These are phyloP conservation scores for Camelina hispida DNA, from an alignment of 345 rosid species.

Conservation along the genomic window DNA sequence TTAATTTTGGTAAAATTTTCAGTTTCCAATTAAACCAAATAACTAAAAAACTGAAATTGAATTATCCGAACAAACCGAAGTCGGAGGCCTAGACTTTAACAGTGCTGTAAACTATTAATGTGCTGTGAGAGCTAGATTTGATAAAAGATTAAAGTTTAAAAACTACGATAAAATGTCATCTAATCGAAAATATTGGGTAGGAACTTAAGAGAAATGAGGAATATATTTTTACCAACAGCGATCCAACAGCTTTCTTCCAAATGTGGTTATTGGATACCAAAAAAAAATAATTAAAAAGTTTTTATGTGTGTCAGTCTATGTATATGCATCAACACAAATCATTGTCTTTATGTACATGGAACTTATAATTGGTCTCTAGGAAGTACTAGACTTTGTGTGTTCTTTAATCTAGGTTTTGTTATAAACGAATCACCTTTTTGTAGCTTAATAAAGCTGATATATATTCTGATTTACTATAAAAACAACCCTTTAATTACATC, in stretches of 20 bases:
- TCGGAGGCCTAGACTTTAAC: no score
- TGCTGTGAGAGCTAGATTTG: no score
- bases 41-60: no score
- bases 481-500: neutral
- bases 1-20: no score
- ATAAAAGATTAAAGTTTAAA: no score
- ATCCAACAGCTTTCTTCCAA: constrained; percentile 26
- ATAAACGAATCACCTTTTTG: neutral
- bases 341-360: neutral
- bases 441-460: no score
- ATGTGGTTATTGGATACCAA: neutral
- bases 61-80: no score
- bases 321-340: neutral
- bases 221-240: constrained; percentile 17
- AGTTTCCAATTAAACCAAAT: no score
- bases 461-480: neutral
- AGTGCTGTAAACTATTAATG: no score
- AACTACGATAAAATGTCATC: no score
- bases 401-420: neutral
- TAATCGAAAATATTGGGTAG: neutral
- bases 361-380: neutral
- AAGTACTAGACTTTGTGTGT: neutral
- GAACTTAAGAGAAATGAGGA: neutral
- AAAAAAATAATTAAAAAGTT: no score
- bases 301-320: neutral